Evolutionary conservation across 768 basidiomycete genomes (phyloP).

Genomic region (Mycena sanguinolenta): DNA sequence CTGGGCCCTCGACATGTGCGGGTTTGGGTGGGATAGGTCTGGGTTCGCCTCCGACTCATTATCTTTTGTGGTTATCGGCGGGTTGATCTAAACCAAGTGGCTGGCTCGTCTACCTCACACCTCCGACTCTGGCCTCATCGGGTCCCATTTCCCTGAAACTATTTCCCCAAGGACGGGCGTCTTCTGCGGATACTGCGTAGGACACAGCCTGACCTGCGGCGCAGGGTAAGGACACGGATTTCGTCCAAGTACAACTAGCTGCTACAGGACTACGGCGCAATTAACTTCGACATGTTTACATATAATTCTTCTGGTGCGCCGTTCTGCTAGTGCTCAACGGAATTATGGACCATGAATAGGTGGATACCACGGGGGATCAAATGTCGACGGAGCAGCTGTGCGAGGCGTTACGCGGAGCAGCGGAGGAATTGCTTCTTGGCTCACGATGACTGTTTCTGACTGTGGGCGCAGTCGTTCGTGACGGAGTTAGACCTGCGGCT

Average conservation of each 20-base stretch:
- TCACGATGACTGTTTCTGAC: slow-evolving; percentile 30
- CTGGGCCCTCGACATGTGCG: too few relatives aligned
- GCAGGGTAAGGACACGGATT: slow-evolving; percentile 89
- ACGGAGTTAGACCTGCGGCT: slow-evolving; percentile 93
- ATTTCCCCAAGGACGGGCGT: too few relatives aligned
- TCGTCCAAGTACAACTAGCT: slow-evolving; percentile 87
- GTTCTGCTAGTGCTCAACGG: too few relatives aligned
- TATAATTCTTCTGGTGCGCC: too few relatives aligned
- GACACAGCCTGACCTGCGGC: background rate
- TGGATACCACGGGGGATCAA: slow-evolving; percentile 96
- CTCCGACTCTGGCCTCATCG: too few relatives aligned
- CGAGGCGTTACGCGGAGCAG: slow-evolving; percentile 92
- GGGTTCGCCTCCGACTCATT: too few relatives aligned
- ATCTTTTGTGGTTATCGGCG: too few relatives aligned
- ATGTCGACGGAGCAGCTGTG: slow-evolving; percentile 92
- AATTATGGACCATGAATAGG: slow-evolving; percentile 42
- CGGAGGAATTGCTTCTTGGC: slow-evolving; percentile 76
- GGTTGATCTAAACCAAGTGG: too few relatives aligned
- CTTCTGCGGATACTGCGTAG: background rate
- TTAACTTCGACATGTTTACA: slow-evolving; percentile 96
- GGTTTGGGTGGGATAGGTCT: too few relatives aligned
- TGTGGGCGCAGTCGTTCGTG: slow-evolving; percentile 78
- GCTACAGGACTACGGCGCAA: slow-evolving; percentile 84
- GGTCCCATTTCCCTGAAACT: too few relatives aligned
- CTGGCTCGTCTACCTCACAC: too few relatives aligned